phyloP scores from a whole-genome alignment of 1,284 basidiomycete species.

The Peniophora sp. region DNA sequence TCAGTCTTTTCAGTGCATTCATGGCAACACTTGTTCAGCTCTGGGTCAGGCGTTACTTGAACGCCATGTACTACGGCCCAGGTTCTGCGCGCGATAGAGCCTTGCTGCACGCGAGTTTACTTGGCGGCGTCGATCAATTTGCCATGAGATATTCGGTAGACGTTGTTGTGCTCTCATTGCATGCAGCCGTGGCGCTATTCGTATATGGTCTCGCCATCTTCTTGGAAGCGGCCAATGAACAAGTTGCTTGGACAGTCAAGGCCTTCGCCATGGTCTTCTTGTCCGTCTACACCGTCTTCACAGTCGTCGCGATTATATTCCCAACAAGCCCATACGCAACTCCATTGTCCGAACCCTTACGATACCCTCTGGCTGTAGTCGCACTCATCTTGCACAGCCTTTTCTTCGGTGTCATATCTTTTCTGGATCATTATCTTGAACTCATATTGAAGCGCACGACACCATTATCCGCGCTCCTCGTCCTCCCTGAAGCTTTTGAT shows the following conservation, averaged over 20 bases:
- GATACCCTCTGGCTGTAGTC: no score
- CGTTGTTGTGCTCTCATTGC: background rate
- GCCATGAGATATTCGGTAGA: background rate
- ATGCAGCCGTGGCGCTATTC: background rate
- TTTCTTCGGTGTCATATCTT: no score
- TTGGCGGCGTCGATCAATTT: background rate
- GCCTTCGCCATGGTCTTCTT: background rate
- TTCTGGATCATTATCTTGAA: no score
- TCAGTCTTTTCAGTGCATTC: background rate
- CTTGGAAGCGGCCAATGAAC: background rate
- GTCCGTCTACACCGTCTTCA: background rate
- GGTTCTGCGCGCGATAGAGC: background rate
- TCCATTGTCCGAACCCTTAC: no score
- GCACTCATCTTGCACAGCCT: no score
- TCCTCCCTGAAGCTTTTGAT: no score
- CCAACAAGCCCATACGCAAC: no score
- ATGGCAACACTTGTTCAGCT: background rate
- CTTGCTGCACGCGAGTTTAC: background rate
- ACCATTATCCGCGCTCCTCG: no score
- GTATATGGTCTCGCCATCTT: background rate
- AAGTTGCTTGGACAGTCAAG: background rate
- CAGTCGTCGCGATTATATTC: background rate
- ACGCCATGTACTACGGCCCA: background rate
- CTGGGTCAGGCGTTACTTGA: background rate
- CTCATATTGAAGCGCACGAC: no score